Percentiles rank a stretch among this genome's conserved stretches.
phyloP scores from a whole-genome alignment of 805 yeast species.

The Candida easanensis region DNA sequence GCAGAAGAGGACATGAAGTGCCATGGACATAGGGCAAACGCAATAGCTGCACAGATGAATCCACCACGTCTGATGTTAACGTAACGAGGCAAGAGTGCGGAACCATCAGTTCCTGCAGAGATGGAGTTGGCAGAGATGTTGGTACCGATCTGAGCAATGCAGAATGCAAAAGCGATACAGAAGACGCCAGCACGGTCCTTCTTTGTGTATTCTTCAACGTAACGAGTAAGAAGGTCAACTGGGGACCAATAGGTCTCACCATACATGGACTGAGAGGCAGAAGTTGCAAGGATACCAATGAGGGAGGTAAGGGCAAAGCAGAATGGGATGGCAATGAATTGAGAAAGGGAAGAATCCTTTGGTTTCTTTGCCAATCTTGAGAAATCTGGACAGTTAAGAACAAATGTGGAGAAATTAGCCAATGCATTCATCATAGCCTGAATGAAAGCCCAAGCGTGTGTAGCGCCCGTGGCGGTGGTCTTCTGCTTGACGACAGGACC shows the following conservation, averaged over 20 bases:
- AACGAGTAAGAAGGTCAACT: constrained; percentile 57
- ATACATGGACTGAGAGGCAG: constrained; percentile 68
- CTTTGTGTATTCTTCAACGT: constrained; percentile 49
- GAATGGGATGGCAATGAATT: constrained; percentile 65
- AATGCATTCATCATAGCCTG: constrained; percentile 74
- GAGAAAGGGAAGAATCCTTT: constrained; percentile 51
- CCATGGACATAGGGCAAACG: constrained; percentile 81
- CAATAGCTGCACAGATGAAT: constrained; percentile 68
- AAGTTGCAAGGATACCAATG: constrained; percentile 81
- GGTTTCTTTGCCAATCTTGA: constrained; percentile 72
- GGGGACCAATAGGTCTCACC: constrained; percentile 83
- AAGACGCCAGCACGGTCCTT: constrained; percentile 82
- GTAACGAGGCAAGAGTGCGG: constrained; percentile 60
- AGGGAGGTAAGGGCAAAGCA: constrained; percentile 79
- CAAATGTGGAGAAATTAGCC: constrained; percentile 86
- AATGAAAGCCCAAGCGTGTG: constrained; percentile 80
- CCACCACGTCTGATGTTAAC: constrained; percentile 79
- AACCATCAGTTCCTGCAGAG: constrained; percentile 71
- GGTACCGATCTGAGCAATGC: constrained; percentile 75
- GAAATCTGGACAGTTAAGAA: constrained; percentile 87
- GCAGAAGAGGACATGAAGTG: constrained; percentile 65
- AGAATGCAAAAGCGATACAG: constrained; percentile 66
- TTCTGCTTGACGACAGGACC: constrained; percentile 67
- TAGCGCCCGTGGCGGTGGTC: constrained; percentile 52
- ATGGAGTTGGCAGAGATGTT: constrained; percentile 72